Evolutionary conservation across 306 rosid species (phyloP).

Genomic region (Cicer arietinum): DNA sequence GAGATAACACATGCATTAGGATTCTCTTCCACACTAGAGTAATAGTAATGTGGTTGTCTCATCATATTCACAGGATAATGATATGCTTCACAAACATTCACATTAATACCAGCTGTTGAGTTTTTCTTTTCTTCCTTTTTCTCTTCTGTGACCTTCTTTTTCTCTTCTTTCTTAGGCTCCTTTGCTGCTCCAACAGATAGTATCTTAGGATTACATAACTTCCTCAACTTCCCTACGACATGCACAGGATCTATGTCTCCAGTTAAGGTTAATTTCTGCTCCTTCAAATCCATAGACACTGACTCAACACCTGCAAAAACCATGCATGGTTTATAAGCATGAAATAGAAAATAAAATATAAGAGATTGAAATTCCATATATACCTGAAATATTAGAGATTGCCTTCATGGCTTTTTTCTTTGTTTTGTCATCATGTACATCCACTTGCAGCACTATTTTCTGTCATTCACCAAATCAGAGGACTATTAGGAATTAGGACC

Average conservation of each 20-base stretch:
- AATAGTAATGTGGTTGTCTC: constrained; percentile 40
- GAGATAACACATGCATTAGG: constrained; percentile 74
- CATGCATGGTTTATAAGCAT: not conserved
- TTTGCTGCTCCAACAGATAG: constrained; percentile 72
- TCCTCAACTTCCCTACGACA: constrained; percentile 66
- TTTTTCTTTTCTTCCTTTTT: constrained; percentile 40
- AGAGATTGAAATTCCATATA: not conserved
- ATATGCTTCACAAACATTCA: constrained; percentile 6
- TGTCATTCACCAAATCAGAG: constrained; percentile 38
- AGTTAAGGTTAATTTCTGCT: constrained; percentile 60
- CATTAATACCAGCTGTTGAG: not conserved
- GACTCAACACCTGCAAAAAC: constrained; percentile 70
- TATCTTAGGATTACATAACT: constrained; percentile 53
- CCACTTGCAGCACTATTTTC: constrained; percentile 66
- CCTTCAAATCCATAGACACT: constrained; percentile 62
- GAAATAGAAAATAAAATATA: not conserved
- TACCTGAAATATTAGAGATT: constrained; percentile 71
- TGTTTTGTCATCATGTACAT: constrained; percentile 47
- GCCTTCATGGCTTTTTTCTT: constrained; percentile 67
- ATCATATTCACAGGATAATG: not conserved
- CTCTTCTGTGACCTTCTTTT: constrained; percentile 33
- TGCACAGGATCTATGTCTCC: constrained; percentile 72
- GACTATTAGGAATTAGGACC: not conserved
- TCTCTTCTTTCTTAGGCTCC: constrained; percentile 46
- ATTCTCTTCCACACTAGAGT: constrained; percentile 58